phyloP scores from a whole-genome alignment of 164 flowering plant genomes.

The Platanus orientalis region DNA sequence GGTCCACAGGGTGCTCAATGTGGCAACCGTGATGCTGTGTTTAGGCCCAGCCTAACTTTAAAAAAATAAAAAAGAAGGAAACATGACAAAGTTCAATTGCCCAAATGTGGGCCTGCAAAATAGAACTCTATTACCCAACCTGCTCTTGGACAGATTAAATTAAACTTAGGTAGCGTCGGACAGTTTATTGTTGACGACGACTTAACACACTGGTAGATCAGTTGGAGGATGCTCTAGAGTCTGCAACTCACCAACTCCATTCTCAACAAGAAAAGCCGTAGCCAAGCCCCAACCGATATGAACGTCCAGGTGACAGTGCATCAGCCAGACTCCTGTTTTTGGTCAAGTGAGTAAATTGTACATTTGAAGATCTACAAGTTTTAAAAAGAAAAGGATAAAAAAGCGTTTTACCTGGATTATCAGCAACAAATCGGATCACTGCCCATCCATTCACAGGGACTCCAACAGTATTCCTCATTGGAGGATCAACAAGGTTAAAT shows the following conservation, averaged over 20 bases:
- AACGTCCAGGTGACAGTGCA: constrained; percentile 87
- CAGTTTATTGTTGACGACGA: background rate
- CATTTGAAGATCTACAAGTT: background rate
- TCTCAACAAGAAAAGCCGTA: constrained; percentile 68
- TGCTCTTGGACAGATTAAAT: no score
- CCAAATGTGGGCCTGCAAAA: no score
- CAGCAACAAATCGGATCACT: constrained; percentile 69
- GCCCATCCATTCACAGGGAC: constrained; percentile 82
- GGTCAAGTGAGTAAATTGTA: background rate
- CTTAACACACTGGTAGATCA: constrained; percentile 34
- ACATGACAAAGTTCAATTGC: no score
- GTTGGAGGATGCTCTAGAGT: constrained; percentile 56
- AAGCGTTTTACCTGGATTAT: constrained; percentile 94
- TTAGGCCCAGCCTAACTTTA: no score
- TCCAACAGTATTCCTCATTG: constrained; percentile 67
- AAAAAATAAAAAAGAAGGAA: no score
- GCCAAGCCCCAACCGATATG: constrained; percentile 82
- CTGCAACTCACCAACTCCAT: constrained; percentile 53
- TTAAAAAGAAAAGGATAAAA: background rate
- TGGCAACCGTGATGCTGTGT: no score
- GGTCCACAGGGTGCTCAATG: no score
- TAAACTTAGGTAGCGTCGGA: background rate
- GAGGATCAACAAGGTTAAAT: constrained; percentile 80
- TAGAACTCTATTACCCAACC: no score
- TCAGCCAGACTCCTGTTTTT: constrained; percentile 63